Percentiles rank a stretch among this genome's conserved stretches.
Evolutionary conservation across 2,329 filamentous ascomycete species (phyloP).

Genomic region (Bipolaris zeicola): DNA sequence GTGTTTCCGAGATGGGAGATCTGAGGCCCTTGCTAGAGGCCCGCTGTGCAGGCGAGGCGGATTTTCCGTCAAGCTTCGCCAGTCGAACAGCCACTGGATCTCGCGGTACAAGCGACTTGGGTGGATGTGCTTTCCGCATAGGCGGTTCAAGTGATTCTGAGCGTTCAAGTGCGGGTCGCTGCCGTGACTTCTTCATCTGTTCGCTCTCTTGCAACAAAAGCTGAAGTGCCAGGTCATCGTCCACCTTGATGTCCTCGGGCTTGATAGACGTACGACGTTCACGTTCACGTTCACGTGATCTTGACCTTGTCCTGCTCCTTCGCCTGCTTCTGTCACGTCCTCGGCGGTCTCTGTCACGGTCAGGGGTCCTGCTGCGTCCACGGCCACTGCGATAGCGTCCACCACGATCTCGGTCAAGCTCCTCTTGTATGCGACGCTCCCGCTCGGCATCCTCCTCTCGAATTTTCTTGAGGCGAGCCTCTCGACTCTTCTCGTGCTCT

Average conservation of each 20-base stretch:
- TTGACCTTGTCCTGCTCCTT: conserved; percentile 29
- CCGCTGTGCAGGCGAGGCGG: conserved; percentile 29
- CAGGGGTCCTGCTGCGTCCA: conserved; percentile 35
- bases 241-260: conserved; percentile 46
- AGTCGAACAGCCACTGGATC: conserved; percentile 39
- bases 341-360: conserved; percentile 31
- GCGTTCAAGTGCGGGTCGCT: conserved; percentile 44
- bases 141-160: conserved; percentile 50
- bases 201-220: conserved; percentile 46
- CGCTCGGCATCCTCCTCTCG: conserved; percentile 44
- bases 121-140: conserved; percentile 44
- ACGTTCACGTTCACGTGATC: conserved; percentile 24
- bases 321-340: conserved; percentile 31
- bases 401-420: conserved; percentile 59
- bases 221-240: conserved; percentile 45
- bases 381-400: conserved; percentile 37
- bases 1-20: conserved; percentile 20
- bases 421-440: conserved; percentile 50
- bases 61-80: conserved; percentile 38
- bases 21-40: conserved; percentile 33
- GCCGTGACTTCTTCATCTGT: conserved; percentile 45
- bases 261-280: conserved; percentile 23
- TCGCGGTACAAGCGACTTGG: conserved; percentile 44
- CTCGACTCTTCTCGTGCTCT: conserved; percentile 51
- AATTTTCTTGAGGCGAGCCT: conserved; percentile 50